A percentile compares a stretch with the other conserved stretches of the same genome.
Conservation (phyloP, 2,329 filamentous ascomycete species). For the Aspergillus sp. region DNA sequence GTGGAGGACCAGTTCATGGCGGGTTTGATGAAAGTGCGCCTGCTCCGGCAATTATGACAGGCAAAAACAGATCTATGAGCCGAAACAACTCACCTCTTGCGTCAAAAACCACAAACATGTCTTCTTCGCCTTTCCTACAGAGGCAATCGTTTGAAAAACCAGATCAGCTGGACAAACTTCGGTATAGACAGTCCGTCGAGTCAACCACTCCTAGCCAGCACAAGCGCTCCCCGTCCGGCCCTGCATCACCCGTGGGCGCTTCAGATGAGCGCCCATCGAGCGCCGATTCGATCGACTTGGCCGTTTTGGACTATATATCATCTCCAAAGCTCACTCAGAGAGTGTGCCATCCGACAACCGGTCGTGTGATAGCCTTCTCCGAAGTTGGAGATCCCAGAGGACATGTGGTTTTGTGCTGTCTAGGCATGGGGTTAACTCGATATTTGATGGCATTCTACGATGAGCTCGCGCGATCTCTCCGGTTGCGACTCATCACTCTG, state of each 20-base stretch:
- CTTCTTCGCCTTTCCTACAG: conserved; percentile 20
- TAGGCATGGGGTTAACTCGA: conserved; percentile 94
- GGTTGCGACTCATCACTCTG: conserved; percentile 85
- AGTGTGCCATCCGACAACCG: conserved; percentile 79
- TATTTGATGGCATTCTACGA: conserved; percentile 98
- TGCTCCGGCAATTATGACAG: conserved; percentile 65
- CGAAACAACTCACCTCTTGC: conserved; percentile 25
- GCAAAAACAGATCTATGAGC: conserved; percentile 42
- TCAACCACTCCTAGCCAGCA: conserved; percentile 29
- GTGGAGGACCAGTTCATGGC: conserved; percentile 8
- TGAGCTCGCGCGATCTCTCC: conserved; percentile 84
- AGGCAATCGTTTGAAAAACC: conserved; percentile 29
- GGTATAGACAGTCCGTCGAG: conserved; percentile 28
- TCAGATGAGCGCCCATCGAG: conserved; percentile 72
- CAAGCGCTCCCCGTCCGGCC: conserved; percentile 38
- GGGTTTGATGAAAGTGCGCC: conserved; percentile 62
- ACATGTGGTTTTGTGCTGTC: conserved; percentile 90
- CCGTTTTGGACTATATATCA: conserved; percentile 79
- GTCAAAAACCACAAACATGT: conserved; percentile 26
- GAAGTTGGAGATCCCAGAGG: conserved; percentile 93
- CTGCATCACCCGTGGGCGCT: conserved; percentile 37
- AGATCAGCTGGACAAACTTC: conserved; percentile 26
- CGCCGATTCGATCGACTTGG: conserved; percentile 82
- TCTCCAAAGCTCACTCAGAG: conserved; percentile 84
- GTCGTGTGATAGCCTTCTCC: conserved; percentile 87